Base-by-base conservation (phyloP, 192 early-diverging fungal species). In the Gryganskiella cystojenkinii region DNA sequence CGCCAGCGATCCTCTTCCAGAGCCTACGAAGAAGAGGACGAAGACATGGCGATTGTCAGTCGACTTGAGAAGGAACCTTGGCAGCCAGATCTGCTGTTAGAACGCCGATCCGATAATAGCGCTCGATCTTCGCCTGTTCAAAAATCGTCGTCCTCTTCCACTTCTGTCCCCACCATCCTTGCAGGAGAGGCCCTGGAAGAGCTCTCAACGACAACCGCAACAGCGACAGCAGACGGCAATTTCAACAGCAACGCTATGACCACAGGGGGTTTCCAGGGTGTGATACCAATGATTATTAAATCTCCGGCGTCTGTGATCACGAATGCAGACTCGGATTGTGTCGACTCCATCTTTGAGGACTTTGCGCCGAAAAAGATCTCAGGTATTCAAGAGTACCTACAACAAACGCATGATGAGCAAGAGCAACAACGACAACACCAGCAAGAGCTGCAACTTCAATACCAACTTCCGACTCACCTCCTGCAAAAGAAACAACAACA, bases 21-120 rank as follows among this genome's bases (percentile, higher is more conserved):
- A 34, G 61, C 45, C 2, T 64, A 53, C 54, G 74, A 64, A 28
- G 74, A 68, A 34, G 57, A 61, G 56, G 74, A 78, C 37, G 74
- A 78, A 37, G 67, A 78, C 56, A 69, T 69, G 74, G 67, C 34
- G 17, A 78, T 78, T 33, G 30, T 78, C 37, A 68, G 67, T 47
- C 60, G 67, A 22, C 74, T 78, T 14, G 74, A 78, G 61, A 78
- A 30, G 2, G 74, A 78, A 17, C 74, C 74, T 20, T 78, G 74
- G 74, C 65, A 69, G 35, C 74, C 74, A n/a, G 74, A 78, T 64
- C 66, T 69, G n/a, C 40, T 69, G 19, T 56, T 78, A 8, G 74
- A 69, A 20, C 74, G 66, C 15, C 73, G 67, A 43, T 67, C 54
- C 8, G 72, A 67, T 27, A 71, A 31, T 20, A 50, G 20, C 15